Percentiles rank a stretch among this genome's conserved stretches.
Evolutionary conservation across 2,329 filamentous ascomycete genomes (phyloP).

Genomic region (Xenoacremonium recifei): DNA sequence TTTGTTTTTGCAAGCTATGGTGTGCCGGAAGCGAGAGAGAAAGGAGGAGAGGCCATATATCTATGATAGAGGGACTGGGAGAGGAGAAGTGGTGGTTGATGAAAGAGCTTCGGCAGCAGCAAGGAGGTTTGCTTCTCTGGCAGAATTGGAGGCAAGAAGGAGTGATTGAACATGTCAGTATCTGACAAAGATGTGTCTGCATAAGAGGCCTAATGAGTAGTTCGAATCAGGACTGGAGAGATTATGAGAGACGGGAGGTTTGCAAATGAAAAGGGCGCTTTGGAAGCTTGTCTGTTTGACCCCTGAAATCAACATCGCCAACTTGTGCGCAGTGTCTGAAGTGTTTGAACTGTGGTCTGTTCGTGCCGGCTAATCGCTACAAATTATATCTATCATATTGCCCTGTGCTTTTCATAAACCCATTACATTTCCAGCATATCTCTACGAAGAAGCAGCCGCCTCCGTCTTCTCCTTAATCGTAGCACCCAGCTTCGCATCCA

Average conservation of each 20-base stretch:
- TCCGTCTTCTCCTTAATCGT: slow-evolving; percentile 55
- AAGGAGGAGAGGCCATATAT: background rate
- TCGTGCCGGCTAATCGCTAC: slow-evolving; percentile 1
- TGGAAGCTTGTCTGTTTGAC: no score
- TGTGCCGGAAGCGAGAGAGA: background rate
- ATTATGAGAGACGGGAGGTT: slow-evolving; percentile 2
- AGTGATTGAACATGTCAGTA: no score
- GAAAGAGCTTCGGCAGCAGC: no score
- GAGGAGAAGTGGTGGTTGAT: no score
- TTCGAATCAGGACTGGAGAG: background rate
- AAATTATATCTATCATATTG: no score
- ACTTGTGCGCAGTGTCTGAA: no score
- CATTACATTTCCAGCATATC: background rate
- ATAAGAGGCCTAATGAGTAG: background rate
- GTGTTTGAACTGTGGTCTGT: background rate
- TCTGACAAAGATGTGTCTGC: no score
- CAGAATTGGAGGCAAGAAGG: no score
- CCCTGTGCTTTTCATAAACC: slow-evolving; percentile 7
- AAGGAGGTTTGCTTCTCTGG: no score
- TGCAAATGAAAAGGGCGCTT: slow-evolving; percentile 2
- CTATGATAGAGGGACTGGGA: background rate
- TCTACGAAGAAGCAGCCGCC: slow-evolving; percentile 31
- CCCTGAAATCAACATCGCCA: no score
- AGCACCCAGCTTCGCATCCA: slow-evolving; percentile 52
- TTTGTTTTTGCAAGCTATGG: background rate